These are phyloP conservation scores for Salicornia ramosissima DNA, from an alignment of 148 eudicot genomes.

Conservation along the genomic window DNA sequence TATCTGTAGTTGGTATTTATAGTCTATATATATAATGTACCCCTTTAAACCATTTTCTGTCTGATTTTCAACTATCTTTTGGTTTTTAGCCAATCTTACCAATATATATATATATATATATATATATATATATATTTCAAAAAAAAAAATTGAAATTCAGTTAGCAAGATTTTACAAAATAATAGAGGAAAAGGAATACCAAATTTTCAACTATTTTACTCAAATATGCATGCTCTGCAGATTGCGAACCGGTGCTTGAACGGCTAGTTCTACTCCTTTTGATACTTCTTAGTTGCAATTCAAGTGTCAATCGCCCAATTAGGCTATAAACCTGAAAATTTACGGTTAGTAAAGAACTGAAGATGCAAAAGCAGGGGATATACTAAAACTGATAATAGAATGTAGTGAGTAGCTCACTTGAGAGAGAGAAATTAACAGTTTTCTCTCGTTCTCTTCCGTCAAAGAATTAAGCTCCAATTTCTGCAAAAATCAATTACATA, in stretches of 20 bases:
- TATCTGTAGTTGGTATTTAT: no score
- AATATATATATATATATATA: no score
- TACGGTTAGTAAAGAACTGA: constrained; percentile 10
- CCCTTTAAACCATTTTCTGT: no score
- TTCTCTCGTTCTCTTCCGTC: constrained; percentile 29
- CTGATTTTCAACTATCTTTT: no score
- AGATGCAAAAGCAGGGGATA: neutral
- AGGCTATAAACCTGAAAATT: constrained; percentile 39
- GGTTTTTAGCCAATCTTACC: no score
- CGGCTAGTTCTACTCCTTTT: constrained; percentile 12
- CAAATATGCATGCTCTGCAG: constrained; percentile 38
- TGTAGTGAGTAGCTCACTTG: constrained; percentile 17
- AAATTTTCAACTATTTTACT: constrained; percentile 36
- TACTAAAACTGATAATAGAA: neutral
- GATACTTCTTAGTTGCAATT: constrained; percentile 32
- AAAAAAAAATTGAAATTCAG: no score
- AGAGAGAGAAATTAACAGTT: constrained; percentile 43
- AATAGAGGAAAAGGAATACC: constrained; percentile 33
- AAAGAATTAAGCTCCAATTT: constrained; percentile 19
- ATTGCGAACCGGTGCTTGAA: constrained; percentile 14
- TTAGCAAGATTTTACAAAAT: no score
- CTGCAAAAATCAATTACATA: constrained; percentile 15
- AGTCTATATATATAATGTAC: no score
- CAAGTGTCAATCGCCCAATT: constrained; percentile 51
- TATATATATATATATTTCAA: no score